A percentile compares a stretch with the other conserved stretches of the same genome.
Evolutionary conservation across 2,329 filamentous ascomycete species (phyloP).

Genomic region (Dothideomycetes sp.): DNA sequence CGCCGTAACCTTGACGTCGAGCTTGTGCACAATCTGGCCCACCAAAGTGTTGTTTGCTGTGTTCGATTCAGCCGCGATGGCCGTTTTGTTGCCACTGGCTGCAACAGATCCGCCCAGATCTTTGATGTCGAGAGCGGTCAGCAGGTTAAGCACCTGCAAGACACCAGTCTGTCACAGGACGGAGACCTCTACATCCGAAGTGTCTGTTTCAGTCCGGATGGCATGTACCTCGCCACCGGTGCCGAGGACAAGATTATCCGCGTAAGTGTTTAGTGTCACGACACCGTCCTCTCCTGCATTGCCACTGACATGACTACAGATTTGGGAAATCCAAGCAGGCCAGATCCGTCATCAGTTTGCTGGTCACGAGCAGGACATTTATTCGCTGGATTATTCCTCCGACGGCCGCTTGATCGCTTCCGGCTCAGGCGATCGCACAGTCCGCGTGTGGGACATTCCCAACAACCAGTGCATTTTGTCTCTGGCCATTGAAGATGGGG

Average conservation of each 20-base stretch:
- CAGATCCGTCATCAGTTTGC: conserved; percentile 85
- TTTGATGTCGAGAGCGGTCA: conserved; percentile 83
- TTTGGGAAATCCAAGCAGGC: conserved; percentile 83
- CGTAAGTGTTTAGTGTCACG: conserved; percentile 48
- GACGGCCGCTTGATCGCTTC: conserved; percentile 93
- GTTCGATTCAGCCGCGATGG: conserved; percentile 94
- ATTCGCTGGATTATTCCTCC: conserved; percentile 87
- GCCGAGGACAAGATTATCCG: conserved; percentile 96
- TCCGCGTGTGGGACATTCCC: conserved; percentile 93
- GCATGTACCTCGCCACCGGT: conserved; percentile 85
- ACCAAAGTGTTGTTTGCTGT: conserved; percentile 96
- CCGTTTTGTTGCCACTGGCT: conserved; percentile 90
- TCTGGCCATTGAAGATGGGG: conserved; percentile 88
- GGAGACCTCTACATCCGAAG: conserved; percentile 95
- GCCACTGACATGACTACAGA: conserved; percentile 36
- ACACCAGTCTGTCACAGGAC: conserved; percentile 74
- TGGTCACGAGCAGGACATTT: conserved; percentile 98
- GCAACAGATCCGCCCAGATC: conserved; percentile 98
- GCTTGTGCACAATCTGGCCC: conserved; percentile 80
- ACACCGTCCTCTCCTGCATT: conserved; percentile 1
- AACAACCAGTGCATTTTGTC: conserved; percentile 71
- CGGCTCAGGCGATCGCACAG: conserved; percentile 86
- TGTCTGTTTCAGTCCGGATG: conserved; percentile 97
- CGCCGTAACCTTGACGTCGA: conserved; percentile 87
- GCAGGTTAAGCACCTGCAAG: conserved; percentile 82